Percentiles rank a stretch among this genome's conserved stretches.
Evolutionary conservation across 2,329 filamentous ascomycete species (phyloP).

Genomic region (Ambrosiella cleistominuta): DNA sequence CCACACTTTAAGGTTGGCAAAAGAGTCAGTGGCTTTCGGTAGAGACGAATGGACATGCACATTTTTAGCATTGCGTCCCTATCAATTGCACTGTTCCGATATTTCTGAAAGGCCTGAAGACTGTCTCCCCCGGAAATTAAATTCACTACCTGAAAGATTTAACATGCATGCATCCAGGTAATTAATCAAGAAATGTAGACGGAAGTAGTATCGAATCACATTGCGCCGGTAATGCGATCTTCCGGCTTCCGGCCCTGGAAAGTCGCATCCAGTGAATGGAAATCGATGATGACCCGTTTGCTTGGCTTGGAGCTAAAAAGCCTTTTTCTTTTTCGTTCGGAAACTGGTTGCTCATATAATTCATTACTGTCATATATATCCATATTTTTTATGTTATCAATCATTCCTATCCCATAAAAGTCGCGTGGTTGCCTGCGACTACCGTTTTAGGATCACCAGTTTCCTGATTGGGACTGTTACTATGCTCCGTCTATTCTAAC

Average conservation of each 20-base stretch:
- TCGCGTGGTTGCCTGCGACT: neutral
- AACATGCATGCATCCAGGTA: neutral
- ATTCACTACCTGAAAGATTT: neutral
- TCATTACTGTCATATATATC: too few species aligned
- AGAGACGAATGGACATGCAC: neutral
- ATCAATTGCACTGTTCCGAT: neutral
- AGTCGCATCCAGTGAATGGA: neutral
- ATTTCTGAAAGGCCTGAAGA: neutral
- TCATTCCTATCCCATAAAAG: neutral
- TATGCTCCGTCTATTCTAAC: neutral
- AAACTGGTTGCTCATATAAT: too few species aligned
- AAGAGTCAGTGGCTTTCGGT: neutral
- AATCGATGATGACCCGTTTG: neutral
- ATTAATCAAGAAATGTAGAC: neutral
- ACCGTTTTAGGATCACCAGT: neutral
- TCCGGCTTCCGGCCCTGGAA: neutral
- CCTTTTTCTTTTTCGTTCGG: too few species aligned
- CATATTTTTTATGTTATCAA: neutral
- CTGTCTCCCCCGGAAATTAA: neutral
- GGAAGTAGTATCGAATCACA: neutral
- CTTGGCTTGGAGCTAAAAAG: neutral
- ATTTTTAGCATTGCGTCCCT: neutral
- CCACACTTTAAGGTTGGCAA: neutral
- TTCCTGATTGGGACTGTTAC: neutral
- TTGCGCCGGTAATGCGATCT: neutral